Base-by-base conservation (phyloP, 129 eudicot species). In the Calendula officinalis region DNA sequence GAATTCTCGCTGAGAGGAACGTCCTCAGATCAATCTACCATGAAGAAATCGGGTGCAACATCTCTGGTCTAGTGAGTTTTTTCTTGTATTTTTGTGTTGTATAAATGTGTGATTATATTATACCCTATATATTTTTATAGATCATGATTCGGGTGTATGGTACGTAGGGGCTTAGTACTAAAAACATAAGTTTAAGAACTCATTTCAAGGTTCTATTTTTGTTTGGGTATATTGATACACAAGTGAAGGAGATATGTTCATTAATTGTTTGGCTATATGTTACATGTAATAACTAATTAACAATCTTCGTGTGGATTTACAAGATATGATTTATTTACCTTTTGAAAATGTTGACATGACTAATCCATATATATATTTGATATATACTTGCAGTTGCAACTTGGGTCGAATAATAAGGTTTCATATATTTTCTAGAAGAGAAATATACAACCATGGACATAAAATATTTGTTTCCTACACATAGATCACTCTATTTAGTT, bases 221-320 rank as follows among this genome's bases (percentile, higher is more conserved):
- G 75, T 37, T 59, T 62, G 73, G 82, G 79, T 83, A 68, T 68
- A 79, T 48, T 64, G 89, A 73, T 76, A 73, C 73, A 83, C 76
- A 71, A 75, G 44, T 34, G 41, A 49, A 46, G 66, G 71, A 72
- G 56, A 62, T 77, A 55, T 77, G 65, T 35, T 71, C 15, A 35
- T 54, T 32, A 68, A 37, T 17, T 56, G 76, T 2, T 22, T 22
- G 37, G 56, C 53, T 7, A 14, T 35, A 35, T 56, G 35, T 79
- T 27, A 44, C 14, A 7, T 39, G 49, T 22, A 22, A 2, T 22
- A 22, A 22, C 30, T 22, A 22, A 22, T 22, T 22, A 22, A 22
- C 2, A 22, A 22, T 22, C 30, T 22, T 22, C 30, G 2, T 22
- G 2, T 22, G 30, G 30, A 22, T 22, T 22, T 22, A 22, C 2